Base-by-base conservation (phyloP, 164 flowering plant species). In the Paratinospora sagittata region DNA sequence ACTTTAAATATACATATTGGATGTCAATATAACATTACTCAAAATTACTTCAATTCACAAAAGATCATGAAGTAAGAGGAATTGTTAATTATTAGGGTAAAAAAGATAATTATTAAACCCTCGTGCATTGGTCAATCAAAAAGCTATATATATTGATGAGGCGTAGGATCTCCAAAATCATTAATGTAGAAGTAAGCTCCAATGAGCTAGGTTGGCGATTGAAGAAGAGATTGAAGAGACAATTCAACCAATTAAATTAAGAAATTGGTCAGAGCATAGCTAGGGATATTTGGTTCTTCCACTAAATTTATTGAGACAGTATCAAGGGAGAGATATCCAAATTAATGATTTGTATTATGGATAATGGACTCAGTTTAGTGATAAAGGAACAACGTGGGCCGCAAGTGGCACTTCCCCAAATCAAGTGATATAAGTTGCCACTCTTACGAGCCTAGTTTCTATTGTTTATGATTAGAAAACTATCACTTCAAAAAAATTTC, bases 271-370 rank as follows among this genome's bases (percentile, higher is more conserved):
- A 52, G n/a, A 52, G n/a, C 19, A 52, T 6, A 52, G n/a, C 6
- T n/a, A 52, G n/a, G 19, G 19, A 13, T 17, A 52, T 52, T 52
- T 52, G 58, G 58, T 52, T 52, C 58, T 52, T 52, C 58, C 58
- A 52, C 58, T 52, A 52, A 52, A 16, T 52, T n/a, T n/a, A n/a
- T 39, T 39, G 43, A 4, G 43, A 39, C 58, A 52, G n/a, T 16
- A 52, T 52, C 21, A 52, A 52, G n/a, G 43, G 58, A 52, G n/a
- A 52, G 58, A 52, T 52, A 52, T 52, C 58, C 58, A 52, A 52
- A n/a, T n/a, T n/a, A n/a, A 52, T 52, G 58, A 52, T 52, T 52
- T 52, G n/a, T 16, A 52, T 2, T 52, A 52, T 16, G 58, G 58
- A 52, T 52, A 52, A 52, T 3, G n/a, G n/a, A 19, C n/a, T 19